Conservation (phyloP, 257 asterid species). For the Lantana camara region DNA sequence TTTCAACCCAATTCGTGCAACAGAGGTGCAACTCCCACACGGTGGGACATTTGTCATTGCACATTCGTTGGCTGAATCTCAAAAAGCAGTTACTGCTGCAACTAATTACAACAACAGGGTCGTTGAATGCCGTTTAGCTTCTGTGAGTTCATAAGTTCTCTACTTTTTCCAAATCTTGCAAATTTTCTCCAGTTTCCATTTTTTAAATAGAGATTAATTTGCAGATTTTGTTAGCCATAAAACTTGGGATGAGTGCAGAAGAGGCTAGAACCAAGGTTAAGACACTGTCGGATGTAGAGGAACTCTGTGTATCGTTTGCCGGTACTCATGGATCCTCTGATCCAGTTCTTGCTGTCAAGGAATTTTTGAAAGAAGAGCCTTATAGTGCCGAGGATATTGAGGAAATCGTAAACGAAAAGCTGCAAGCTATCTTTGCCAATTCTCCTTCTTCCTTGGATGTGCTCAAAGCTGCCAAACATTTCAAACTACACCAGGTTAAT, state of each 20-base stretch:
- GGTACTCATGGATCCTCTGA: conserved; percentile 70
- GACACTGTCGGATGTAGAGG: conserved; percentile 95
- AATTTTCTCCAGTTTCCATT: background rate
- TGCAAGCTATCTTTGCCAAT: conserved; percentile 58
- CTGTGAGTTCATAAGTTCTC: conserved; percentile 56
- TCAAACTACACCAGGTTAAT: conserved; percentile 83
- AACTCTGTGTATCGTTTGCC: conserved; percentile 73
- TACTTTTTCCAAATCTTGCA: conserved; percentile 3
- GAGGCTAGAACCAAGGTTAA: conserved; percentile 70
- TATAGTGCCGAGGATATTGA: conserved; percentile 74
- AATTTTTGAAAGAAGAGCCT: conserved; percentile 73
- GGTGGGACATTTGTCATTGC: conserved; percentile 89
- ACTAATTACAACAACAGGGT: conserved; percentile 94
- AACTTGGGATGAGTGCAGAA: conserved; percentile 76
- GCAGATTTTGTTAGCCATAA: conserved; percentile 82
- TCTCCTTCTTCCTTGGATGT: conserved; percentile 92
- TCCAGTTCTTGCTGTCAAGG: conserved; percentile 87
- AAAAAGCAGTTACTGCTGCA: conserved; percentile 95
- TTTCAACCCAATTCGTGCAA: conserved; percentile 87
- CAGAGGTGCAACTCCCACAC: conserved; percentile 90
- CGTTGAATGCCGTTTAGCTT: conserved; percentile 91
- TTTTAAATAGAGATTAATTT: conserved; percentile 8
- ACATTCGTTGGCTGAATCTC: conserved; percentile 92
- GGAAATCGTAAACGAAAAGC: conserved; percentile 56
- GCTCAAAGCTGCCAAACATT: conserved; percentile 72